These are phyloP conservation scores for Jaltomata sinuosa DNA, from an alignment of 257 asterid genomes.

Conservation along the genomic window DNA sequence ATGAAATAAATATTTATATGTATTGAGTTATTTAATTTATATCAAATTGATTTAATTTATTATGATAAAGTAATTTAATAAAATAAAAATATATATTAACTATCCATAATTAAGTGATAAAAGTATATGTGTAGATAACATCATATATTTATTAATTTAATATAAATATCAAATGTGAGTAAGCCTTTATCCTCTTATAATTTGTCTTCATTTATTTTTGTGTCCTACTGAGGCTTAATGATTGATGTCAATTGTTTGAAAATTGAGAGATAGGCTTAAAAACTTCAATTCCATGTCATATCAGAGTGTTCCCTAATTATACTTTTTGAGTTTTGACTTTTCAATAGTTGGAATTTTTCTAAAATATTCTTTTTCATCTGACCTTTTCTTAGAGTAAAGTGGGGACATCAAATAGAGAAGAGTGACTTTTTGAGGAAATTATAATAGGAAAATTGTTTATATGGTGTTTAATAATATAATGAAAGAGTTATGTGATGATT, in stretches of 20 bases:
- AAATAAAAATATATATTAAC: neutral
- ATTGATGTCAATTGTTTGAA: neutral
- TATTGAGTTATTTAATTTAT: neutral
- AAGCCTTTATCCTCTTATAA: neutral
- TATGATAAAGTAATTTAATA: neutral
- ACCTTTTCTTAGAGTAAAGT: neutral
- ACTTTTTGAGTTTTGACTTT: neutral
- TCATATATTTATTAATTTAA: neutral
- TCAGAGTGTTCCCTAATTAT: neutral
- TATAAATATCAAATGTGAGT: neutral
- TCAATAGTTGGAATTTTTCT: neutral
- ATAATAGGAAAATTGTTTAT: neutral
- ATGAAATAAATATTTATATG: neutral
- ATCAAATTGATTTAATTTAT: neutral
- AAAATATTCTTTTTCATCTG: neutral
- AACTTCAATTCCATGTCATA: neutral
- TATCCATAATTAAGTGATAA: neutral
- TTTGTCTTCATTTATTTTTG: neutral
- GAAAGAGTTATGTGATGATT: neutral
- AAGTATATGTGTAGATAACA: neutral
- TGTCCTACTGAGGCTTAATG: neutral
- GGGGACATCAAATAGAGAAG: neutral
- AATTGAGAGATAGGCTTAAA: neutral
- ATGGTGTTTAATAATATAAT: neutral
- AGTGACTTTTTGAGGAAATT: too few species aligned